Percentiles rank a stretch among this genome's conserved stretches.
Conservation (phyloP, 805 yeast genomes). For the Jamesozyma jinghongensis region DNA sequence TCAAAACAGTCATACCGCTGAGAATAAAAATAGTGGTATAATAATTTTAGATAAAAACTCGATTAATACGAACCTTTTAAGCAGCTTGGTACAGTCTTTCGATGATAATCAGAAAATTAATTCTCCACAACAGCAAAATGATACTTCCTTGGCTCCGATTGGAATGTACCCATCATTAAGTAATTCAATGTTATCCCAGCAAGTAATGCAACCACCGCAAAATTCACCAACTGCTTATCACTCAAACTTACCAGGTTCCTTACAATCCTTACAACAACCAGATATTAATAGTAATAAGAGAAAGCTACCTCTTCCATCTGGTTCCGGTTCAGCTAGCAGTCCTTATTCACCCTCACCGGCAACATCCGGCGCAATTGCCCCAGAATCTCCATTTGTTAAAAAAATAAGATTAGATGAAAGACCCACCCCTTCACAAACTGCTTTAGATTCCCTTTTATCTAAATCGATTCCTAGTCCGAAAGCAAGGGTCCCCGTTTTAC, state of each 20-base stretch:
- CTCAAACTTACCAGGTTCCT: not conserved
- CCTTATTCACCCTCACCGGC: conserved; percentile 16
- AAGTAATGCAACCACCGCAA: not conserved
- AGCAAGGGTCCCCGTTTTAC: not conserved
- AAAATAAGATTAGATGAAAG: conserved; percentile 19
- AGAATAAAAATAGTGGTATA: conserved; percentile 7
- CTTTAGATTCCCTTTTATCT: conserved; percentile 25
- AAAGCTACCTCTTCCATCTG: conserved; percentile 7
- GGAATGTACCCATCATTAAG: not conserved
- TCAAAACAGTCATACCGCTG: not conserved
- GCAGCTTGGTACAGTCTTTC: conserved; percentile 13
- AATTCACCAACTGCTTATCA: not conserved
- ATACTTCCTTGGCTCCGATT: not conserved
- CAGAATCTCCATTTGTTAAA: conserved; percentile 17
- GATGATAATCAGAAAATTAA: conserved; percentile 5
- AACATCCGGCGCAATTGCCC: not conserved
- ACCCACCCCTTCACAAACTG: conserved; percentile 26
- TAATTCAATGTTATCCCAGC: not conserved
- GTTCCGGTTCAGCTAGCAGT: conserved; percentile 4
- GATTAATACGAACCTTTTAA: conserved; percentile 14
- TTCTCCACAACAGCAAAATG: conserved; percentile 1
- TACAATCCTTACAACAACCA: not conserved
- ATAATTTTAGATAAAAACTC: conserved; percentile 20
- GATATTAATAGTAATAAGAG: conserved; percentile 3
- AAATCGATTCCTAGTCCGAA: conserved; percentile 17